phyloP scores from a whole-genome alignment of 129 eudicot species.

The Glebionis coronaria region DNA sequence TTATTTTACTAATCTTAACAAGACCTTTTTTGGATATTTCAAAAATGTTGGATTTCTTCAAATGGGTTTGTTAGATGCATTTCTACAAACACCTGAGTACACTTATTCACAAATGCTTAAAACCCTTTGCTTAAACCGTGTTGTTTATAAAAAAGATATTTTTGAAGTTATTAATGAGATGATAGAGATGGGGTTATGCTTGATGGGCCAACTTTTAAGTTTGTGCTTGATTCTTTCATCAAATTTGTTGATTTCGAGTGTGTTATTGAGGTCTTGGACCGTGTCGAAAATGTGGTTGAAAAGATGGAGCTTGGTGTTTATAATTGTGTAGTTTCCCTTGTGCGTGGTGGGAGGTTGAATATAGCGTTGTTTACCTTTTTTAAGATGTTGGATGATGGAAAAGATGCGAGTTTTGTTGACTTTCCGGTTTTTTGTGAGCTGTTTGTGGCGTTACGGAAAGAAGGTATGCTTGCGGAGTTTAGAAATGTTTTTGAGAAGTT shows the following conservation, averaged over 20 bases:
- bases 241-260: slow-evolving; percentile 50
- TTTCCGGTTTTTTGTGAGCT: slow-evolving; percentile 65
- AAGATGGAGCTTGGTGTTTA: slow-evolving; percentile 45
- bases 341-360: slow-evolving; percentile 53
- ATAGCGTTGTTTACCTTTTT: slow-evolving; percentile 56
- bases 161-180: slow-evolving; percentile 44
- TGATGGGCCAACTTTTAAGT: slow-evolving; percentile 55
- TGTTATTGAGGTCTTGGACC: slow-evolving; percentile 60
- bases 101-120: slow-evolving; percentile 60
- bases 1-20: slow-evolving; percentile 55
- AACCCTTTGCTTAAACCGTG: slow-evolving; percentile 39
- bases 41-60: slow-evolving; percentile 63
- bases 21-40: slow-evolving; percentile 49
- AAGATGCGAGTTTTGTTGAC: slow-evolving; percentile 27
- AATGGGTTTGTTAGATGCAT: slow-evolving; percentile 61
- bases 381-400: slow-evolving; percentile 44
- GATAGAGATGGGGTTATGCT: slow-evolving; percentile 56
- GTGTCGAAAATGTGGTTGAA: slow-evolving; percentile 38
- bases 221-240: slow-evolving; percentile 66
- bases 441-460: slow-evolving; percentile 63
- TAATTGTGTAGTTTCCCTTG: slow-evolving; percentile 64
- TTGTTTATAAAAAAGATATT: slow-evolving; percentile 33
- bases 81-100: slow-evolving; percentile 61
- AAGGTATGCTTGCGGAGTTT: slow-evolving; percentile 56
- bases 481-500: slow-evolving; percentile 46